Conservation (phyloP, 306 rosid genomes). For the Citrullus mucosospermus region DNA sequence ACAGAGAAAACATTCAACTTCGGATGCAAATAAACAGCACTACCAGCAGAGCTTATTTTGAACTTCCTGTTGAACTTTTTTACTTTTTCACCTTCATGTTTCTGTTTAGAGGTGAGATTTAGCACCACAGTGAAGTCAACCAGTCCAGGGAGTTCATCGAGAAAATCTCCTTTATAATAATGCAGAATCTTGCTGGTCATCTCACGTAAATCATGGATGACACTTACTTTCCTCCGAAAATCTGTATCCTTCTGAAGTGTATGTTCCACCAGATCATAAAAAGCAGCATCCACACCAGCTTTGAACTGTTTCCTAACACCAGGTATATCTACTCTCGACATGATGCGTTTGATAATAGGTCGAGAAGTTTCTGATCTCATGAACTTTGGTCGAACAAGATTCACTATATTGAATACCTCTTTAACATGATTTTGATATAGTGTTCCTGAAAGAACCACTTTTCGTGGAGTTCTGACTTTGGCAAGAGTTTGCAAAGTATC, state of each 20-base stretch:
- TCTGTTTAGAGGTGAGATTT: slow-evolving; percentile 51
- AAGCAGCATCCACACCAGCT: slow-evolving; percentile 25
- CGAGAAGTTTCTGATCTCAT: slow-evolving; percentile 43
- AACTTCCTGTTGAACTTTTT: slow-evolving; percentile 41
- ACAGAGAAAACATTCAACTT: slow-evolving; percentile 39
- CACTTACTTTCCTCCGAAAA: slow-evolving; percentile 63
- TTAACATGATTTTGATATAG: slow-evolving; percentile 81
- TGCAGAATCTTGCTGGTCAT: slow-evolving; percentile 81
- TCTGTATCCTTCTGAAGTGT: slow-evolving; percentile 74
- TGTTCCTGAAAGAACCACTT: slow-evolving; percentile 89
- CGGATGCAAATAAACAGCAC: slow-evolving; percentile 80
- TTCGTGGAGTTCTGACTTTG: slow-evolving; percentile 64
- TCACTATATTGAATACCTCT: slow-evolving; percentile 77
- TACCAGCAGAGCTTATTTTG: slow-evolving; percentile 58
- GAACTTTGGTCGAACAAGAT: slow-evolving; percentile 83
- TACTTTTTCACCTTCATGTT: slow-evolving; percentile 34
- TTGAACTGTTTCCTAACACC: slow-evolving; percentile 35
- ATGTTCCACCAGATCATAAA: slow-evolving; percentile 60
- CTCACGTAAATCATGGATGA: slow-evolving; percentile 85
- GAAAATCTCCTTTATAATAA: slow-evolving; percentile 88
- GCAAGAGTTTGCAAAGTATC: slow-evolving; percentile 72
- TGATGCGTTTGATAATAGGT: slow-evolving; percentile 60
- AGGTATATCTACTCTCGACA: slow-evolving; percentile 47
- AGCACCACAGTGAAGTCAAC: slow-evolving; percentile 66
- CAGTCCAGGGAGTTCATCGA: slow-evolving; percentile 95